Conservation (phyloP, 2,329 filamentous ascomycete species). For the Drechslerella coelobrocha region DNA sequence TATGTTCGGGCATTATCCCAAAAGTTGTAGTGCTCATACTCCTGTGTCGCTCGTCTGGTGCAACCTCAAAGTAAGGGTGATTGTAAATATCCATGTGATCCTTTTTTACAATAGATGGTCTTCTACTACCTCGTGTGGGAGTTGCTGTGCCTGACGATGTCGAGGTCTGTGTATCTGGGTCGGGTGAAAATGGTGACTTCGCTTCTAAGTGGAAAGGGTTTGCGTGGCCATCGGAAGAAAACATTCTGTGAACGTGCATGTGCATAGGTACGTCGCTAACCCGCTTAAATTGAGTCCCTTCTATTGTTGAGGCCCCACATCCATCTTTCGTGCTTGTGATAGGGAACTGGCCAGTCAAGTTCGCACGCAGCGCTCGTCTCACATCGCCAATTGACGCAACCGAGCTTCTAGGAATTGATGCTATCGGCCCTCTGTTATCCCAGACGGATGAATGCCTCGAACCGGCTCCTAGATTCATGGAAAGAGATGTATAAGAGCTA, state of each 20-base stretch:
- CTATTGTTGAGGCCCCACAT: not conserved
- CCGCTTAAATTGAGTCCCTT: conserved; percentile 1
- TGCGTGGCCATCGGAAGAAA: conserved; percentile 11
- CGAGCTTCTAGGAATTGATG: conserved; percentile 30
- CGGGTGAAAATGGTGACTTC: not conserved
- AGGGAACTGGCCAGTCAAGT: conserved; percentile 29
- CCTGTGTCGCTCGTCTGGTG: conserved; percentile 22
- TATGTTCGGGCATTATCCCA: conserved; percentile 1
- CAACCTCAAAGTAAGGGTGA: conserved; percentile 47
- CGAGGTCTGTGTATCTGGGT: not conserved
- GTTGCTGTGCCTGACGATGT: conserved; percentile 17
- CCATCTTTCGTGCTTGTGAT: conserved; percentile 1
- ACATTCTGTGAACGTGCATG: conserved; percentile 17
- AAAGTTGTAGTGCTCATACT: conserved; percentile 36
- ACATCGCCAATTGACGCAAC: conserved; percentile 30
- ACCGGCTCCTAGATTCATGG: not conserved
- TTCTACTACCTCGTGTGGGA: conserved; percentile 9
- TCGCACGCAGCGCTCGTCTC: conserved; percentile 32
- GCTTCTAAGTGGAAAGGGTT: conserved; percentile 19
- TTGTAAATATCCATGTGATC: conserved; percentile 42
- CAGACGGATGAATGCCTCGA: conserved; percentile 36
- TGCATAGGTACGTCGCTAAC: conserved; percentile 14
- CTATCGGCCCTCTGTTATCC: conserved; percentile 29
- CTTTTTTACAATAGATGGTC: conserved; percentile 27
- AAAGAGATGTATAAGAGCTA: conserved; percentile 39